Base-by-base conservation (phyloP, 805 yeast species). In the Komagataella phaffii region DNA sequence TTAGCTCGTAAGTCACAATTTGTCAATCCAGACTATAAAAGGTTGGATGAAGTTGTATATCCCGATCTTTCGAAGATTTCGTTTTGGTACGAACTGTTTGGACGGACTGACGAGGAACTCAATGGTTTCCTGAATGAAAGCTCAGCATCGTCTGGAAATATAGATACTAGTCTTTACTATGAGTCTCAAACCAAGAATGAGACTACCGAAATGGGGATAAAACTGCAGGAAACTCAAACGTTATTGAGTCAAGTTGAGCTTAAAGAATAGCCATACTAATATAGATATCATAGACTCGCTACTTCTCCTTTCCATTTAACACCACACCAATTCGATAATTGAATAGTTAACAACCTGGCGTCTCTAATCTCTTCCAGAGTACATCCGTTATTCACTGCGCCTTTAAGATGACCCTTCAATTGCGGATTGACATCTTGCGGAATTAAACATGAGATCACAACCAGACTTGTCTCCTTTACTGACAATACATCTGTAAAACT, bases 401-500 rank as follows among this genome's bases (percentile, higher is more conserved):
- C 97, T 63, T 76, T 79, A 54, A 90, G 72, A 62, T 90, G 97
- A 0, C 97, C 97, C 65, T 88, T 86, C 57, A 90, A 72, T 59
- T 90, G 96, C 0, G 96, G 96, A 57, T 86, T 88, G 8, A 90
- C 96, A 64, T 90, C 95, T 62, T 88, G 96, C 1, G 97, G 96
- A 8, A 90, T 81, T 57, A 90, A 72, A 54, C 91, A 75, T 0
- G 95, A 82, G 17, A 90, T 77, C 2, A 90, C 79, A 36, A 88
- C 82, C 53, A 88, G 62, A 36, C 91, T 81, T 1, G 96, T 84
- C 56, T 88, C 95, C 55, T 71, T 73, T 1, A 85, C 80, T 3
- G 72, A 61, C 24, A 90, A 65, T 1, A 88, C 73, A 2, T 73
- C 82, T 17, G 80, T 76, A 63, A 67, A 84, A 18, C 95, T 83